Evolutionary conservation across 257 asterid species (phyloP).

Genomic region (Linderniella brevidens): DNA sequence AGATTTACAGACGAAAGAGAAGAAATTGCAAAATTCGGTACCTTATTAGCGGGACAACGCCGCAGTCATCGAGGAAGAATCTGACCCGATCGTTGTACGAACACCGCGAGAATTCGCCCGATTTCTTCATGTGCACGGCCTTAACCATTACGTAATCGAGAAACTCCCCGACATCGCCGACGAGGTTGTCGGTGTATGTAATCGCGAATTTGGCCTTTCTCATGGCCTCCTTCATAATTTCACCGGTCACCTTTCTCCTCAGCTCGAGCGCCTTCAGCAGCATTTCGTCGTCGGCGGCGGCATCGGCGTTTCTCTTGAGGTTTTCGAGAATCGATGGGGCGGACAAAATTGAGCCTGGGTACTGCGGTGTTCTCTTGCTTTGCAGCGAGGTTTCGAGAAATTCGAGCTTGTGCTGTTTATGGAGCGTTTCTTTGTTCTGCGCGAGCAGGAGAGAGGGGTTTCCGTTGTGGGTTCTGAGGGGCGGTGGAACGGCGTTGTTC

Average conservation of each 20-base stretch:
- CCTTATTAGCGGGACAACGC: slow-evolving; percentile 76
- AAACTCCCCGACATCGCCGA: slow-evolving; percentile 31
- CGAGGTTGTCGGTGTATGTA: slow-evolving; percentile 51
- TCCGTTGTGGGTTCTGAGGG: too few species aligned
- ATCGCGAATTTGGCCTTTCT: slow-evolving; percentile 61
- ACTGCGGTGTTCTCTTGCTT: slow-evolving; percentile 47
- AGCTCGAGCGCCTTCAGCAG: slow-evolving; percentile 69
- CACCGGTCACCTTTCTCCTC: slow-evolving; percentile 68
- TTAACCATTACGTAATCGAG: slow-evolving; percentile 75
- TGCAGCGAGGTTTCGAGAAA: slow-evolving; percentile 40
- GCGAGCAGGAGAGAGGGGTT: neutral
- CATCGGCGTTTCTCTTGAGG: slow-evolving; percentile 30
- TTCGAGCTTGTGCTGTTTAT: slow-evolving; percentile 32
- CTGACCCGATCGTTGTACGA: slow-evolving; percentile 64
- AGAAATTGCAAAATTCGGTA: slow-evolving; percentile 4
- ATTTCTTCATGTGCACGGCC: slow-evolving; percentile 66
- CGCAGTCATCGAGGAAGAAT: slow-evolving; percentile 38
- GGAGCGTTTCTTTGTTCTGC: slow-evolving; percentile 10
- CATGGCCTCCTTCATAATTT: slow-evolving; percentile 66
- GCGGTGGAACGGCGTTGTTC: too few species aligned
- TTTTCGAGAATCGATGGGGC: slow-evolving; percentile 14
- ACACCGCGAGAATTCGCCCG: slow-evolving; percentile 34
- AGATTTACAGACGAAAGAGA: neutral
- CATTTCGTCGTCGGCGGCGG: slow-evolving; percentile 61
- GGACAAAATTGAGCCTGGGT: slow-evolving; percentile 62